Evolutionary conservation across 2,329 filamentous ascomycete species (phyloP).

Genomic region (Colletotrichum sp.): DNA sequence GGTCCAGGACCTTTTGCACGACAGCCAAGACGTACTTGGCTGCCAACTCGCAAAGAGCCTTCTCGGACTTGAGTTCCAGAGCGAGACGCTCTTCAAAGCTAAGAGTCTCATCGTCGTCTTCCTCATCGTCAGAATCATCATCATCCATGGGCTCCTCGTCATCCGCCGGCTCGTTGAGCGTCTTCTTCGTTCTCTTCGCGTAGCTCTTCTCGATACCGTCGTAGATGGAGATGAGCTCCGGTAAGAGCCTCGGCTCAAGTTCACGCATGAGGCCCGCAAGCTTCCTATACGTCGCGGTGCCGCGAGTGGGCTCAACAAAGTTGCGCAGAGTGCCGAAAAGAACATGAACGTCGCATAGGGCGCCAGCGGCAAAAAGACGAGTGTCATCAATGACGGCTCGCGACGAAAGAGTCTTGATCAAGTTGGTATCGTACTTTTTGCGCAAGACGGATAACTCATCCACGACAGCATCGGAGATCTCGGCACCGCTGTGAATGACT

Average conservation of each 20-base stretch:
- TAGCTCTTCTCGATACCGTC: conserved; percentile 77
- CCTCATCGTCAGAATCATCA: conserved; percentile 59
- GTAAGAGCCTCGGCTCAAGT: conserved; percentile 65
- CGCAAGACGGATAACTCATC: conserved; percentile 63
- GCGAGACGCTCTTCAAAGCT: conserved; percentile 65
- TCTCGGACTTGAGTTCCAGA: conserved; percentile 78
- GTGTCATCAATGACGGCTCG: conserved; percentile 77
- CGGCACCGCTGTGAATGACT: conserved; percentile 58
- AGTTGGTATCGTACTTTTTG: conserved; percentile 62
- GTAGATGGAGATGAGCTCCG: conserved; percentile 79
- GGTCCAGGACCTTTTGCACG: conserved; percentile 76
- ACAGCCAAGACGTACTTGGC: conserved; percentile 85
- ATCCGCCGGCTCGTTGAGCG: conserved; percentile 68
- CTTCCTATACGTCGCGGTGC: conserved; percentile 29
- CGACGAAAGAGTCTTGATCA: conserved; percentile 73
- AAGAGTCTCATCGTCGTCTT: conserved; percentile 59
- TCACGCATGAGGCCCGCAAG: conserved; percentile 70
- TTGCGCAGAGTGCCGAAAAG: conserved; percentile 77
- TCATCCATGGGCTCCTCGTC: conserved; percentile 77
- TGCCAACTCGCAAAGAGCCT: conserved; percentile 83
- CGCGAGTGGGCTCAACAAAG: conserved; percentile 43
- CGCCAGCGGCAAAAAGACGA: conserved; percentile 75
- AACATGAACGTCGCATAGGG: conserved; percentile 81
- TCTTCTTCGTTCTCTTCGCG: conserved; percentile 71
- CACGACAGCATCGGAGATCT: conserved; percentile 62